Base-by-base conservation (phyloP, 225 moss, liverwort and hornwort genomes). In the Takakia lepidozioides region DNA sequence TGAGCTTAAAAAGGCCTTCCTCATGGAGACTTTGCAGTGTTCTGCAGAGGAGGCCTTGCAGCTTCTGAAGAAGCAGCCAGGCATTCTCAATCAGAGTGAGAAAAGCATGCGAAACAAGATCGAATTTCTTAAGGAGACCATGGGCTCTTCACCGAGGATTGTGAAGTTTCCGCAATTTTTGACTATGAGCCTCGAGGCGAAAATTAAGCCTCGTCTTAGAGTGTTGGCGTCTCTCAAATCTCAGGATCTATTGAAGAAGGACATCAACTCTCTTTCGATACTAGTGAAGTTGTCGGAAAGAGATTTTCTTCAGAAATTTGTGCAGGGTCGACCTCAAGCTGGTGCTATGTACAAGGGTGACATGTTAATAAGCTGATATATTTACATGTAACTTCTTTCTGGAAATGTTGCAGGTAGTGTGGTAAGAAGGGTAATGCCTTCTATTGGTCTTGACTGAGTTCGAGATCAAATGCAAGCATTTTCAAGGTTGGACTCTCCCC, bases 201-300 rank as follows among this genome's bases (percentile, higher is more conserved):
- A 72, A 47, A 78, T 73, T 46, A 66, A 73, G 46, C 78, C 78
- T 41, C 69, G 73, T 9, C 78, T 68, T 53, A 61, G 59, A 44
- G 68, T 78, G 22, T 36, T 78, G 43, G 61, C 55, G 8, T 36
- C 68, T 27, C 57, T 78, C 23, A 72, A 65, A 43, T 47, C 61
- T 1, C 18, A 58, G 44, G 65, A 69, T 45, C 29, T 69, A 15
- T n/a, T 78, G 20, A 32, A 72, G 46, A 69, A 66, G 43, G 78
- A 73, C 27, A 54, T 61, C 3, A 65, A 63, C 36, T 62, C 56
- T 1, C 54, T 78, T 26, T 55, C 51, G 21, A 73, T 72, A 29
- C 60, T 78, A 50, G 35, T 69, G 61, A 66, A 61, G 46, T 69
- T 73, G 69, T 69, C 69, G 23, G 69, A 78, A 51, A 78, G 69